Percentiles rank a stretch among this genome's conserved stretches.
Conservation (phyloP, 2,329 filamentous ascomycete genomes). For the Sordariomycetes sp. region DNA sequence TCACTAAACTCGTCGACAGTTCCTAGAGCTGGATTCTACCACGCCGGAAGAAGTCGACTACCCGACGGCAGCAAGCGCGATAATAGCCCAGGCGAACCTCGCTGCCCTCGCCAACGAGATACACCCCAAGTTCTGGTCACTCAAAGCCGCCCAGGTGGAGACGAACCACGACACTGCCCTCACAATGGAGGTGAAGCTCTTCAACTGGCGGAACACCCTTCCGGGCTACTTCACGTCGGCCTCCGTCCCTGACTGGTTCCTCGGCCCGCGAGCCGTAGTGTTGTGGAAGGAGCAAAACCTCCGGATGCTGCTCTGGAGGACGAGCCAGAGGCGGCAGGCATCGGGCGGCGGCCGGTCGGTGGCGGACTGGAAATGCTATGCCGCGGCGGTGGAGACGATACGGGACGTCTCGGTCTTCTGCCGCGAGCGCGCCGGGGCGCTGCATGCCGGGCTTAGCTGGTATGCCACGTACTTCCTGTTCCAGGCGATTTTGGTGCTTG, state of each 20-base stretch:
- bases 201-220: conserved; percentile 19
- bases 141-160: conserved; percentile 19
- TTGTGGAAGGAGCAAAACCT: conserved; percentile 31
- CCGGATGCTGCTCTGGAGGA: conserved; percentile 28
- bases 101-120: conserved; percentile 27
- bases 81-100: conserved; percentile 28
- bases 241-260: conserved; percentile 21
- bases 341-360: conserved; percentile 12
- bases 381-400: conserved; percentile 24
- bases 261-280: conserved; percentile 23
- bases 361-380: conserved; percentile 22
- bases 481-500: conserved; percentile 28
- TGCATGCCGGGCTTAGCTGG: conserved; percentile 25
- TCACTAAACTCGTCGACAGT: conserved; percentile 7
- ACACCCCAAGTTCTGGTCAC: conserved; percentile 26
- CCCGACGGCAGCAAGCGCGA: conserved; percentile 26
- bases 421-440: conserved; percentile 11
- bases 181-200: conserved; percentile 24
- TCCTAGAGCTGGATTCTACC: conserved; percentile 4
- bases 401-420: conserved; percentile 24
- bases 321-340: conserved; percentile 22
- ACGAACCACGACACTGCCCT: conserved; percentile 25
- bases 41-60: conserved; percentile 17
- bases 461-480: conserved; percentile 33
- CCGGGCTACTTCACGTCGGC: conserved; percentile 21